These are phyloP conservation scores for Pleoardoris graminearum DNA, from an alignment of 2,329 filamentous ascomycete genomes.

Conservation along the genomic window DNA sequence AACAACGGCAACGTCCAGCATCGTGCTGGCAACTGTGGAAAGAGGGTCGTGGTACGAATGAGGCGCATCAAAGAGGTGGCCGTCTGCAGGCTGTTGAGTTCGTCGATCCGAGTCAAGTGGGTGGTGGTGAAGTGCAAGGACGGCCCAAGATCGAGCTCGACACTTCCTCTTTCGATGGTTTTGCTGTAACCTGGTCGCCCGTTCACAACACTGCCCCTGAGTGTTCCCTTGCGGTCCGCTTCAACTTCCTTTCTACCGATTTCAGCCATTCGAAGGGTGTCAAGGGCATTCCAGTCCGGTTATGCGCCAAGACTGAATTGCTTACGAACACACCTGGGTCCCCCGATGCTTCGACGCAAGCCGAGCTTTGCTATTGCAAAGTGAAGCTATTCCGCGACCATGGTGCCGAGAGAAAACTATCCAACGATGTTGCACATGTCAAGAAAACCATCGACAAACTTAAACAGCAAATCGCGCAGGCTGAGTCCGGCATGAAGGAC, in stretches of 20 bases:
- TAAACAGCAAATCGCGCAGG: slow-evolving; percentile 87
- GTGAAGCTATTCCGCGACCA: slow-evolving; percentile 97
- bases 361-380: slow-evolving; percentile 91
- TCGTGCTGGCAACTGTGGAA: slow-evolving; percentile 94
- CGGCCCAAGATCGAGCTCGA: slow-evolving; percentile 55
- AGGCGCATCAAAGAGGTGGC: slow-evolving; percentile 90
- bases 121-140: slow-evolving; percentile 55
- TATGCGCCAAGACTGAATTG: slow-evolving; percentile 86
- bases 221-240: slow-evolving; percentile 86
- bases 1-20: slow-evolving; percentile 81
- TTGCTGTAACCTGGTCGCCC: slow-evolving; percentile 86
- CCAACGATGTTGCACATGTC: slow-evolving; percentile 91
- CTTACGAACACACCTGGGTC: slow-evolving; percentile 58
- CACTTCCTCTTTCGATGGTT: slow-evolving; percentile 84
- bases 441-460: slow-evolving; percentile 97
- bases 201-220: slow-evolving; percentile 67
- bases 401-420: slow-evolving; percentile 90
- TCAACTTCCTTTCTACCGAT: slow-evolving; percentile 98
- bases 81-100: slow-evolving; percentile 95
- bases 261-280: slow-evolving; percentile 99
- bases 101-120: slow-evolving; percentile 67
- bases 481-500: slow-evolving; percentile 63
- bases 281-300: slow-evolving; percentile 90
- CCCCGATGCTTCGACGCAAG: slow-evolving; percentile 46
- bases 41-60: slow-evolving; percentile 91